These are phyloP conservation scores for Breynia disticha DNA, from an alignment of 441 rosid species.

Conservation along the genomic window DNA sequence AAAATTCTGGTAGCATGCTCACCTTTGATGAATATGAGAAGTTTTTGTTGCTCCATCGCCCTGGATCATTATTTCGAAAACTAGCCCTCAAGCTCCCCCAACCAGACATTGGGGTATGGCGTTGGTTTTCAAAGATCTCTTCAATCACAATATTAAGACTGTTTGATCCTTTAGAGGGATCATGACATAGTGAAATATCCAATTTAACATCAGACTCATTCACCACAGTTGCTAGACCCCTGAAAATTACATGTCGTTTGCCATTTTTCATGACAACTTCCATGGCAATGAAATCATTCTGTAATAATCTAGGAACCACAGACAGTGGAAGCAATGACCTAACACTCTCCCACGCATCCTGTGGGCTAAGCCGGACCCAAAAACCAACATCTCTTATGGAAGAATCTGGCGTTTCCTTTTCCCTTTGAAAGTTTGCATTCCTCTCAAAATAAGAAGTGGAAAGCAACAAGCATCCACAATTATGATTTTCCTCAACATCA, in stretches of 20 bases:
- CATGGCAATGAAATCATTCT: constrained; percentile 69
- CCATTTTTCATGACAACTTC: constrained; percentile 90
- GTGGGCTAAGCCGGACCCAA: constrained; percentile 64
- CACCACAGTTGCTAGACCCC: constrained; percentile 75
- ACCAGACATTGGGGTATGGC: constrained; percentile 37
- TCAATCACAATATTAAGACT: constrained; percentile 33
- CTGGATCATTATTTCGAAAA: constrained; percentile 32
- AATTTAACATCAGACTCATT: constrained; percentile 86
- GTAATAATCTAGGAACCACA: constrained; percentile 61
- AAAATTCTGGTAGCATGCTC: constrained; percentile 11
- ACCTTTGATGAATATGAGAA: constrained; percentile 56
- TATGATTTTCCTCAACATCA: constrained; percentile 40
- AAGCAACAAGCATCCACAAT: constrained; percentile 58
- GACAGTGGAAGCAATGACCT: constrained; percentile 84
- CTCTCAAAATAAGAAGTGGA: constrained; percentile 83
- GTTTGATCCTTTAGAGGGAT: constrained; percentile 34
- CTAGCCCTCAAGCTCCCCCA: constrained; percentile 40
- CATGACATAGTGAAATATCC: constrained; percentile 52
- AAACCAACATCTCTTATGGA: constrained; percentile 72
- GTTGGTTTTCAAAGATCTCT: constrained; percentile 61
- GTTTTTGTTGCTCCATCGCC: constrained; percentile 52
- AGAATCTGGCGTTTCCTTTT: constrained; percentile 35
- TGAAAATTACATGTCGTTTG: constrained; percentile 86
- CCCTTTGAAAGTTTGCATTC: constrained; percentile 49
- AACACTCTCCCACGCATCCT: constrained; percentile 74